Evolutionary conservation across 1,284 basidiomycete genomes (phyloP), one percentile per base, ranked within the genome.

Genomic region (Fomitopsis pinicola): DNA sequence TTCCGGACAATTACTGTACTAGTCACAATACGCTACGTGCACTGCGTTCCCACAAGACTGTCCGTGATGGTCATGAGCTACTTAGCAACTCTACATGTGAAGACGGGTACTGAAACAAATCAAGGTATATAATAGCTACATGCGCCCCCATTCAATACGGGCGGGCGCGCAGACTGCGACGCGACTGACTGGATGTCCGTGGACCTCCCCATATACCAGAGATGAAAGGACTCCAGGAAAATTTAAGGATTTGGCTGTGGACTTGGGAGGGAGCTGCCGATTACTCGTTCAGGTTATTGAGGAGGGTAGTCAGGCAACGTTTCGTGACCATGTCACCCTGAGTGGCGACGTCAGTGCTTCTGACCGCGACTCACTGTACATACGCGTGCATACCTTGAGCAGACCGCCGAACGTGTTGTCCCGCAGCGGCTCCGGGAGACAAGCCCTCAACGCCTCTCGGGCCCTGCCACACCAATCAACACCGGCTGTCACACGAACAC

Each of bases 321-420:
- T 97, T 97, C 40, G 95, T 97, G 66, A 97, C 95, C 86, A 96
- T 92, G 72, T 98, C 95, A 57, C 94, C 94, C 88, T 94, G 71
- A 17, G 52, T 30, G 69, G n/a, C 36, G 44, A 28, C 12, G 40
- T 35, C 14, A 7, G 40, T 55, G 64, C n/a, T 26, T 15, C 26
- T 12, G 55, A 55, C n/a, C 3, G 30, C n/a, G 22, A 54, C 6
- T 9, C 3, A 5, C 15, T 17, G 19, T 40, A 40, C 38, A 22
- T 9, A 55, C 40, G 14, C 19, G 55, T 33, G 42, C 72, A 28
- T 68, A 89, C 90, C 84, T 96, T 97, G 71, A 98, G 84, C 66
- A 98, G 81, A 55, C 87, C 86, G 58, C 86, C 88, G 72, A 99
- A 99, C 0, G 97, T 98, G 64, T 94, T 89, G 77, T 99, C 97